Base-by-base conservation (phyloP, 2,329 filamentous ascomycete genomes). In the Penicillium carneum region DNA sequence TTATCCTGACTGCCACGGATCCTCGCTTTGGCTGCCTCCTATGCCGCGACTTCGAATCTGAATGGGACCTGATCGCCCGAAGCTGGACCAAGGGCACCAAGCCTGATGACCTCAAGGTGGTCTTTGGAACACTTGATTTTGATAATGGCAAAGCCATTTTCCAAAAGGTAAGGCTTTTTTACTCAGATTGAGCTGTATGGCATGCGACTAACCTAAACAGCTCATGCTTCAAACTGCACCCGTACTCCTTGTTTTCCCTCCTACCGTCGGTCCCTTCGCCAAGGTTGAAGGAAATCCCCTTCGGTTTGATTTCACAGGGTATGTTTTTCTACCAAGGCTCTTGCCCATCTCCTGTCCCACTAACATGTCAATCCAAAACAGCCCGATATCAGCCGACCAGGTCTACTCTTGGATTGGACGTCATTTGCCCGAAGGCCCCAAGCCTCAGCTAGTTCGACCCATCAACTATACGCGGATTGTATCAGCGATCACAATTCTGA, bases 221-320 rank as follows among this genome's bases (percentile, higher is more conserved):
- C 86, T 98, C 69, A 89, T 91, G 79, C 88, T 99, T 43, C 92
- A 97, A 88, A 97, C 94, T 48, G 95, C 95, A 7, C 95, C 95
- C 1, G 90, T 98, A 41, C 84, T 99, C 45, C 82, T 97, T 46
- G 82, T 96, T 68, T 98, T 95, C 83, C 91, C 87, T 64, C 92
- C 95, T 26, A 97, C 93, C 5, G 80, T 84, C 58, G 95, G 95
- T 18, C 90, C 91, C 29, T 86, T 92, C 76, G 93, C 94, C 53
- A 89, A 87, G 67, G 73, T 86, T 47, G 87, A 90, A 58, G 79
- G 82, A 53, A 86, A 90, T 16, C 92, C 93, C 34, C 69, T 90
- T 45, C 88, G 92, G 80, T 95, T 90, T 75, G 94, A 98, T 77
- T 98, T 99, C 73, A 89, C 85, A 41, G 92, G 90, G 92, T 95